Evolutionary conservation across 1,284 basidiomycete genomes (phyloP), one percentile per base, ranked within the genome.

Genomic region (Ceratobasidium sp.): DNA sequence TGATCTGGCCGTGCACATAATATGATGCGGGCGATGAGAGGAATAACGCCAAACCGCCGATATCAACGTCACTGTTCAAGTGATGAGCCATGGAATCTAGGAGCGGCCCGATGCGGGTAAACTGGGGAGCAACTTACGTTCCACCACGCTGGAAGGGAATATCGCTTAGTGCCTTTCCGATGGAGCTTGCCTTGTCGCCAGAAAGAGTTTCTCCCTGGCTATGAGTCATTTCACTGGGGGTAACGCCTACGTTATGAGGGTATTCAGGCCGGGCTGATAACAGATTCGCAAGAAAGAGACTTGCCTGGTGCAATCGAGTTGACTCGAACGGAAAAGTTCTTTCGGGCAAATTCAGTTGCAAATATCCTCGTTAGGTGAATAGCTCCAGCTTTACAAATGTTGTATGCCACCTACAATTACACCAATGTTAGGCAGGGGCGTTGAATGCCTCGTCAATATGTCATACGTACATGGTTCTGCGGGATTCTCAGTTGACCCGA

Each of bases 361-460:
- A 93, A 77, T 84, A 92, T 84, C 77, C 82, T 87, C 5, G 88
- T 89, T 15, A 93, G 79, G 73, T 92, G 90, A 8, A 87, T 83
- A 2, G 85, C 85, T 0, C 90, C 92, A 0, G 88, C 89, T 77
- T 93, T 93, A 15, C 87, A 80, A 72, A 87, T 88, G 77, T 92
- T 92, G 77, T 93, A 92, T 32, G 83, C 85, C 74, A 92, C 92
- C 90, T 92, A 64, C 13, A 10, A 22, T 12, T 3, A 20, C 4
- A 29, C 15, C 20, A 55, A 15, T 55, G 32, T 32, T 7, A 40
- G 8, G 10, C 31, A 20, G 53, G 57, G 17, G n/a, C 22, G 17
- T 13, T 7, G n/a, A 6, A 29, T 6, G 17, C 6, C 7, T 13
- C 12, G 49, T 5, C 15, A 52, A n/a, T n/a, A 25, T 7, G 13